These are phyloP conservation scores for Plasmodiophora brassicae DNA, from an alignment of 208 protist species.

Conservation along the genomic window DNA sequence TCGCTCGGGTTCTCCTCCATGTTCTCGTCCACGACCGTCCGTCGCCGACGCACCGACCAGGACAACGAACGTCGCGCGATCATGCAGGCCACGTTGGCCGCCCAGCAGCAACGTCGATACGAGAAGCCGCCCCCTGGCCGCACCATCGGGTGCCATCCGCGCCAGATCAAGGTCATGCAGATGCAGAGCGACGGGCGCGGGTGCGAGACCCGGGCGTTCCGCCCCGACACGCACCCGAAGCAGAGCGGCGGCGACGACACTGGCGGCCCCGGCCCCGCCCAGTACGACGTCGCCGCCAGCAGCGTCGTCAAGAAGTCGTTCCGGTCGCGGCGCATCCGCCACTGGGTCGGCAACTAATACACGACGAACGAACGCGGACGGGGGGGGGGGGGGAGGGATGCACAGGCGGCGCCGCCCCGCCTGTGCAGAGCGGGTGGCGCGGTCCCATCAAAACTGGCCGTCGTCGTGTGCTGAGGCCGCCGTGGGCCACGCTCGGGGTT, in stretches of 20 bases:
- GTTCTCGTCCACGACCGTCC: background rate
- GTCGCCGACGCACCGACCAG: background rate
- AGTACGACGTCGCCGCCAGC: background rate
- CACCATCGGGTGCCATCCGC: too few relatives aligned
- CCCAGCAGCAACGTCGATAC: too few relatives aligned
- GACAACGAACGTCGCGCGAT: background rate
- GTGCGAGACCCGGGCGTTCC: background rate
- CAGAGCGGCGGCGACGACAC: background rate
- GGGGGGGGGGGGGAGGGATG: too few relatives aligned
- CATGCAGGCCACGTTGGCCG: background rate
- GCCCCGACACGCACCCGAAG: background rate
- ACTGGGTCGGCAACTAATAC: too few relatives aligned
- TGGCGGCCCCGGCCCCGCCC: background rate
- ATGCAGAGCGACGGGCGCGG: background rate
- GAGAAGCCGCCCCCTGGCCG: background rate
- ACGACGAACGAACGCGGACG: too few relatives aligned
- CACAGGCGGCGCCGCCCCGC: too few relatives aligned
- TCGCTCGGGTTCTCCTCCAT: background rate
- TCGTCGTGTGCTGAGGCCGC: too few relatives aligned
- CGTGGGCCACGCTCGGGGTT: too few relatives aligned
- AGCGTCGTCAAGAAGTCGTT: conserved; percentile 4
- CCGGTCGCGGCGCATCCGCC: background rate
- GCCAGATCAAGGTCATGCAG: background rate
- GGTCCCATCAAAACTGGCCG: too few relatives aligned
- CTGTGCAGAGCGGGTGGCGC: too few relatives aligned